phyloP scores from a whole-genome alignment of 345 rosid genomes.

The Balakata baccata region DNA sequence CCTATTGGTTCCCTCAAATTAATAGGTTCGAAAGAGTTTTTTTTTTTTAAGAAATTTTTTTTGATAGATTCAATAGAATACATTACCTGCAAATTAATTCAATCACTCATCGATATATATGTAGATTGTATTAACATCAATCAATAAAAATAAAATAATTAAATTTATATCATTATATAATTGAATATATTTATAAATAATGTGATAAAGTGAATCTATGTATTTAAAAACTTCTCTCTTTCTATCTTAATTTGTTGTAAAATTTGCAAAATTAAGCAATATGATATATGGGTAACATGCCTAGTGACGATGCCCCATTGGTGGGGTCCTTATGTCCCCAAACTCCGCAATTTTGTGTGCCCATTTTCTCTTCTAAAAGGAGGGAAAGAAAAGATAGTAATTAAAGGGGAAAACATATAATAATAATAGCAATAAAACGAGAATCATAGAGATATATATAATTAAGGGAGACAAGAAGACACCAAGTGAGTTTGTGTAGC shows the following conservation, averaged over 20 bases:
- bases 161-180: no score
- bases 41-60: no score
- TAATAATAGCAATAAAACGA: neutral
- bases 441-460: conserved; percentile 13
- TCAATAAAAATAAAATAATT: no score
- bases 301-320: conserved; percentile 23
- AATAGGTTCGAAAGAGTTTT: no score
- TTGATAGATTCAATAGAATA: no score
- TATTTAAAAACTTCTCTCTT: no score
- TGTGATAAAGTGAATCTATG: no score
- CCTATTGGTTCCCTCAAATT: conserved; percentile 25
- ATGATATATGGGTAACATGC: conserved; percentile 24
- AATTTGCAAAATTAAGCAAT: conserved; percentile 39
- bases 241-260: conserved; percentile 4
- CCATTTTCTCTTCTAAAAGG: conserved; percentile 4
- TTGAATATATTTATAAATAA: no score
- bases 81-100: no score
- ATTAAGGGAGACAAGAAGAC: conserved; percentile 54
- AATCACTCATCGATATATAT: no score
- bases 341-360: neutral
- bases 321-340: conserved; percentile 29
- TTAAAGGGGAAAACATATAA: neutral
- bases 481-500: conserved; percentile 41
- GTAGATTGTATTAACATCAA: no score
- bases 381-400: neutral